Conservation (phyloP, 257 asterid genomes). For the Paraleonurus japonicus region DNA sequence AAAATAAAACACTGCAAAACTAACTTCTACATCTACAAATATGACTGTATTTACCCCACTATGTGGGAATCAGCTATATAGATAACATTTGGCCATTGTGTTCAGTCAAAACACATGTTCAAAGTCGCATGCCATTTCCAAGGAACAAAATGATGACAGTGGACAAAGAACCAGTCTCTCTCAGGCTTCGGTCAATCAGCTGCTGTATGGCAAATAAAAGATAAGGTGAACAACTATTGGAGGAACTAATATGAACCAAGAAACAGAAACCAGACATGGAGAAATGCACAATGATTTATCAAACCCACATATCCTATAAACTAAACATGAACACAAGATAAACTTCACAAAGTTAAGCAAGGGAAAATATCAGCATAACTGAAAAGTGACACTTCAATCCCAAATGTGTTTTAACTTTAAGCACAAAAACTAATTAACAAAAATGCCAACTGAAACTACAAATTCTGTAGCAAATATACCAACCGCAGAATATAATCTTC, state of each 20-base stretch:
- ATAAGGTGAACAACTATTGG: slow-evolving; percentile 2
- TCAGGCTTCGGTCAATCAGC: neutral
- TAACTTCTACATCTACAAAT: neutral
- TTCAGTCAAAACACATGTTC: neutral
- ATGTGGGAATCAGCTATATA: neutral
- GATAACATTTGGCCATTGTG: neutral
- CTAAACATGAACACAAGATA: neutral
- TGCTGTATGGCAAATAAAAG: slow-evolving; percentile 5
- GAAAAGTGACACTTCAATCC: slow-evolving; percentile 13
- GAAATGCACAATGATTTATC: neutral
- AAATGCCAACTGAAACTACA: slow-evolving; percentile 21
- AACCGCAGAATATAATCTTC: slow-evolving; percentile 93
- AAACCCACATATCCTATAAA: slow-evolving; percentile 2
- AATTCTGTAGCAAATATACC: slow-evolving; percentile 36
- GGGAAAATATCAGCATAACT: slow-evolving; percentile 5
- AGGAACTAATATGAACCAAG: slow-evolving; percentile 9
- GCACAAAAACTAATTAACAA: slow-evolving; percentile 8
- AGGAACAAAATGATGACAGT: neutral
- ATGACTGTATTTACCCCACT: neutral
- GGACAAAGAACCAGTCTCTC: neutral
- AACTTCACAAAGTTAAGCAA: slow-evolving; percentile 4
- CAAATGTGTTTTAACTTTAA: neutral
- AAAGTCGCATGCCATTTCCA: neutral
- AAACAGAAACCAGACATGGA: neutral
- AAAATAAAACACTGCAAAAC: neutral